Evolutionary conservation across 2,329 filamentous ascomycete species (phyloP).

Genomic region (Pseudogymnoascus sp.): DNA sequence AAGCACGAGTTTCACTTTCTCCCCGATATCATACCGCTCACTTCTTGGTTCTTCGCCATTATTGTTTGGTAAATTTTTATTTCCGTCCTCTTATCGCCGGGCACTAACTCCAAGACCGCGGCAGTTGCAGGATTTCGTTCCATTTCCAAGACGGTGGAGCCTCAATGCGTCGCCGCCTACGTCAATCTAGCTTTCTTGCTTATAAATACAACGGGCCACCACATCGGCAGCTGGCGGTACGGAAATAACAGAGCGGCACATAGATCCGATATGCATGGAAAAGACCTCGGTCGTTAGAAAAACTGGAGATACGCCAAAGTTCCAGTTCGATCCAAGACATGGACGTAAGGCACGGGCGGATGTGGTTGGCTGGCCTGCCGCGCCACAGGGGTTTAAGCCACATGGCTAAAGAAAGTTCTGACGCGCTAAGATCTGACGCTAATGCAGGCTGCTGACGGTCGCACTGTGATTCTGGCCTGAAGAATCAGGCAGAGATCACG

Average conservation of each 20-base stretch:
- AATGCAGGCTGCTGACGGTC: neutral
- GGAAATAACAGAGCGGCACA: neutral
- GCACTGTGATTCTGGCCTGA: too few species aligned
- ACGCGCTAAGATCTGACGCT: neutral
- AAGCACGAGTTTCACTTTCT: neutral
- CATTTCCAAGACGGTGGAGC: neutral
- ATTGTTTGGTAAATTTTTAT: neutral
- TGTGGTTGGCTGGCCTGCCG: neutral
- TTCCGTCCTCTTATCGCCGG: neutral
- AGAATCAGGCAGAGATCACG: too few species aligned
- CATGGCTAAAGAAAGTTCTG: slow-evolving; percentile 6
- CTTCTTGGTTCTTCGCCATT: neutral
- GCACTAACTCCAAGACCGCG: neutral
- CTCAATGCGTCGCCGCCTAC: neutral
- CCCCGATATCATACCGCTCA: neutral
- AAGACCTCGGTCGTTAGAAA: neutral
- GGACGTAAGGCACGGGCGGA: neutral
- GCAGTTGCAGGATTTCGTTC: neutral
- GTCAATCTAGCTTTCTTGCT: neutral
- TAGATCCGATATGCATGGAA: neutral
- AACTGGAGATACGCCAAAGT: neutral
- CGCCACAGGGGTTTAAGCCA: slow-evolving; percentile 2
- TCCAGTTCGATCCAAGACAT: neutral
- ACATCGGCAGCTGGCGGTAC: neutral
- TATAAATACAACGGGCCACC: neutral